Conservation (phyloP, 164 flowering plant genomes). For the Aristolochia californica region DNA sequence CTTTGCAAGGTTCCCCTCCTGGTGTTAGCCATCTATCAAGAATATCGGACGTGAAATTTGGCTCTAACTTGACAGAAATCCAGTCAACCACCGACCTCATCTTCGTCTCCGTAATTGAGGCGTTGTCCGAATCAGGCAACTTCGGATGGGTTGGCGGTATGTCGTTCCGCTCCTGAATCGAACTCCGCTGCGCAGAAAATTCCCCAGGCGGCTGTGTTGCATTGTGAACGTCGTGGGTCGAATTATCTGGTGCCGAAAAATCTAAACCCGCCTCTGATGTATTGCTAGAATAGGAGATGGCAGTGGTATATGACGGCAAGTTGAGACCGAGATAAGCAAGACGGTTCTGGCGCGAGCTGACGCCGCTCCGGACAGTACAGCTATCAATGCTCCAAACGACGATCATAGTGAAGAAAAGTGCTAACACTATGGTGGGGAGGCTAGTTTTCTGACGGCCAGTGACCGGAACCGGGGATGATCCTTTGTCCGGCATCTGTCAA, state of each 20-base stretch:
- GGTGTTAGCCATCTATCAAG: not conserved
- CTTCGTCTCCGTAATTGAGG: not conserved
- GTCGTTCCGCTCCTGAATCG: too few species aligned
- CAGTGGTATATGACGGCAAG: not conserved
- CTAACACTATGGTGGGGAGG: not conserved
- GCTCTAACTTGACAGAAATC: not conserved
- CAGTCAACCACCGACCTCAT: not conserved
- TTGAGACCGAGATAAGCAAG: not conserved
- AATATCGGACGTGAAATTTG: not conserved
- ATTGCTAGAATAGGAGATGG: not conserved
- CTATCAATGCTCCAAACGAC: constrained; percentile 1
- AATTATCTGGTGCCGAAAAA: too few species aligned
- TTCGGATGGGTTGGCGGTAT: not conserved
- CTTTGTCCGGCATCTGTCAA: too few species aligned
- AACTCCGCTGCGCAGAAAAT: not conserved
- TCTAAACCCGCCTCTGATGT: not conserved
- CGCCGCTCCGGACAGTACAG: not conserved
- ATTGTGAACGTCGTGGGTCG: not conserved
- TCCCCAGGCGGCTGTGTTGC: not conserved
- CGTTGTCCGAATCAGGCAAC: not conserved
- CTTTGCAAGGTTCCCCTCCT: constrained; percentile 26
- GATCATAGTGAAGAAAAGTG: not conserved
- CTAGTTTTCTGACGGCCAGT: too few species aligned
- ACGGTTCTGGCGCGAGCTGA: not conserved
- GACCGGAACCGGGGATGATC: too few species aligned